These are phyloP conservation scores for Samsoniella hepiali DNA, from an alignment of 2,329 filamentous ascomycete genomes.

Conservation along the genomic window DNA sequence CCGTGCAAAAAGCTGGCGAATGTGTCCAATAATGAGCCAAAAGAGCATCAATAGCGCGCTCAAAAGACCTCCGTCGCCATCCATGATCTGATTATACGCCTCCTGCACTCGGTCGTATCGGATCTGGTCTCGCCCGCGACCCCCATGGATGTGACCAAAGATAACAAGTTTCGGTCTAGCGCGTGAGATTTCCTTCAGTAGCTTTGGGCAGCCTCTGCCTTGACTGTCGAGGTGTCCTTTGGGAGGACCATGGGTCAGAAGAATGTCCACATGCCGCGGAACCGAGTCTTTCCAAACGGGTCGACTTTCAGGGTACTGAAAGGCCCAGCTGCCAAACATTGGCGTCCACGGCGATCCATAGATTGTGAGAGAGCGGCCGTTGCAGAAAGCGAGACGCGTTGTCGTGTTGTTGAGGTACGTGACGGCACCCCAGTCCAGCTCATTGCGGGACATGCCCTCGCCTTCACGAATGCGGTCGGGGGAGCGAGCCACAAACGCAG, in stretches of 20 bases:
- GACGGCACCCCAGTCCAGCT: slow-evolving; percentile 33
- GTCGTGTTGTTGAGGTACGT: slow-evolving; percentile 32
- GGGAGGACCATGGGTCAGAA: slow-evolving; percentile 39
- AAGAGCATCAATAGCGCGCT: background rate
- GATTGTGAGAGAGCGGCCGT: slow-evolving; percentile 30
- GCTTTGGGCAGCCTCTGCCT: slow-evolving; percentile 30
- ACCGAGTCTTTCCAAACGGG: slow-evolving; percentile 27
- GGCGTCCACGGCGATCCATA: slow-evolving; percentile 36
- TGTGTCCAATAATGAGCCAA: background rate
- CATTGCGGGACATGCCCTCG: background rate
- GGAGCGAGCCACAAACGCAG: slow-evolving; percentile 13
- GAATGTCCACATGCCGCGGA: slow-evolving; percentile 31
- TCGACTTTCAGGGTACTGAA: slow-evolving; percentile 34
- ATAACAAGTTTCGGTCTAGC: slow-evolving; percentile 33
- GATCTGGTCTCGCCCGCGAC: slow-evolving; percentile 29
- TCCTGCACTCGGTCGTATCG: slow-evolving; percentile 27
- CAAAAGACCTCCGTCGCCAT: background rate
- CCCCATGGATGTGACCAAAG: slow-evolving; percentile 39
- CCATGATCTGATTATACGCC: slow-evolving; percentile 24
- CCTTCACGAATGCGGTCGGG: slow-evolving; percentile 17
- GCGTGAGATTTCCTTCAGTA: slow-evolving; percentile 32
- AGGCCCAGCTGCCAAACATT: slow-evolving; percentile 37
- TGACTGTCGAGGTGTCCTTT: slow-evolving; percentile 34
- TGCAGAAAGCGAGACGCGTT: slow-evolving; percentile 25
- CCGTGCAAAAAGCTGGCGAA: background rate